These are phyloP conservation scores for Lentinus brumalis DNA, from an alignment of 768 basidiomycete species.

Conservation along the genomic window DNA sequence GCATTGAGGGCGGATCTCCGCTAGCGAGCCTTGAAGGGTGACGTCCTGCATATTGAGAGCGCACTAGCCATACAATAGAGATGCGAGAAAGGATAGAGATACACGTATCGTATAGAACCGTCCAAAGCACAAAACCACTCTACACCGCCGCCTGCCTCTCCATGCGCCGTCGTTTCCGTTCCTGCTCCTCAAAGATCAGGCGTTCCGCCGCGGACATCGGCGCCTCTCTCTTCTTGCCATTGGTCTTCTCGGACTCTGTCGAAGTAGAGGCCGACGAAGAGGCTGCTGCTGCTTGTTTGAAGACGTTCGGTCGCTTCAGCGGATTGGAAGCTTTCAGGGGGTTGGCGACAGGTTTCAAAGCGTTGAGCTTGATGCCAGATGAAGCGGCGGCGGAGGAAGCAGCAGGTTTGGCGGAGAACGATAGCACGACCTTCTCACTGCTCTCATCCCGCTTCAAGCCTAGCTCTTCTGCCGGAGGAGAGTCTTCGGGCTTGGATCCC, in stretches of 20 bases:
- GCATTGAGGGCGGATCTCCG: neutral
- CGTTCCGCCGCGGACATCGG: slow-evolving; percentile 82
- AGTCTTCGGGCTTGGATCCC: slow-evolving; percentile 25
- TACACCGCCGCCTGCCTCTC: slow-evolving; percentile 44
- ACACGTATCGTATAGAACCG: slow-evolving; percentile 21
- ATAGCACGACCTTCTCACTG: slow-evolving; percentile 73
- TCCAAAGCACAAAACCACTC: slow-evolving; percentile 9
- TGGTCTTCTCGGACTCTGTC: slow-evolving; percentile 38
- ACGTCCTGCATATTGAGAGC: neutral
- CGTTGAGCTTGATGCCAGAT: slow-evolving; percentile 29
- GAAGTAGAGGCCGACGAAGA: slow-evolving; percentile 27
- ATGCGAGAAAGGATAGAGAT: slow-evolving; percentile 15
- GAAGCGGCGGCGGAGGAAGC: slow-evolving; percentile 24
- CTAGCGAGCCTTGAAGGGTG: neutral
- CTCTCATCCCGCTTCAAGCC: slow-evolving; percentile 74
- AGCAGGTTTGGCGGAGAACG: slow-evolving; percentile 57
- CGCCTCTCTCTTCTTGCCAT: slow-evolving; percentile 65
- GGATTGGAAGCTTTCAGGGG: slow-evolving; percentile 64
- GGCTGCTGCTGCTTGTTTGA: slow-evolving; percentile 54
- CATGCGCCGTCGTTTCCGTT: slow-evolving; percentile 81
- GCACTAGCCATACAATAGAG: slow-evolving; percentile 15
- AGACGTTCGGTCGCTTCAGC: slow-evolving; percentile 72
- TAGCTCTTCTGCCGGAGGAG: slow-evolving; percentile 45
- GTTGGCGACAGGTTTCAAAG: slow-evolving; percentile 57
- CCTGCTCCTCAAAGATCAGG: slow-evolving; percentile 88